Conservation (phyloP, 202 grass and related monocot species). For the Carex sylvatica region DNA sequence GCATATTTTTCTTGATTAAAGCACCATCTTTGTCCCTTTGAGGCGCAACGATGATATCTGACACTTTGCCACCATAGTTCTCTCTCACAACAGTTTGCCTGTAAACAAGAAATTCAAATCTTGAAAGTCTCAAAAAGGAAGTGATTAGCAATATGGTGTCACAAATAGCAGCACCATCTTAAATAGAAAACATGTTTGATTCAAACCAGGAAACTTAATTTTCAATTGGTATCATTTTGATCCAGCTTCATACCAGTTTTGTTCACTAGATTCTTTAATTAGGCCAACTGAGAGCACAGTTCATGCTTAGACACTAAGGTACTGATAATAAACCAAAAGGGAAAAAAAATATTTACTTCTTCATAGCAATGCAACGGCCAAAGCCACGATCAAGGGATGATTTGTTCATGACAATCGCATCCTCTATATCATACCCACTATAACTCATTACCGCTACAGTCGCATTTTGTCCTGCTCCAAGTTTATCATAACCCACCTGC, state of each 20-base stretch:
- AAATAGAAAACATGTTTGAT: background rate
- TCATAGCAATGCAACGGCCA: conserved; percentile 93
- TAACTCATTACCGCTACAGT: conserved; percentile 96
- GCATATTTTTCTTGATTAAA: conserved; percentile 59
- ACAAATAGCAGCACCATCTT: background rate
- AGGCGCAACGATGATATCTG: conserved; percentile 62
- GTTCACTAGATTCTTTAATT: background rate
- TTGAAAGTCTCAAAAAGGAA: conserved; percentile 8
- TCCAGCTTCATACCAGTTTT: background rate
- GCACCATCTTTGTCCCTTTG: conserved; percentile 45
- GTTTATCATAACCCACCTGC: conserved; percentile 91
- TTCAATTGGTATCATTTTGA: background rate
- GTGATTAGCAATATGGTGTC: background rate
- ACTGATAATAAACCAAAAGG: background rate
- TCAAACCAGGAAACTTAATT: conserved; percentile 7
- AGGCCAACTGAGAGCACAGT: background rate
- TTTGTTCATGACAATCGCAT: conserved; percentile 99
- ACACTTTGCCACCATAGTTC: conserved; percentile 40
- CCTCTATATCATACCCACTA: conserved; percentile 98
- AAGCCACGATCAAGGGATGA: conserved; percentile 97
- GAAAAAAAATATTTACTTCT: conserved; percentile 63
- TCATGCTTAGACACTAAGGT: background rate
- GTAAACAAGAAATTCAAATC: conserved; percentile 19
- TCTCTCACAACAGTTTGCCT: conserved; percentile 74
- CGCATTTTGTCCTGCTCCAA: conserved; percentile 93